Base-by-base conservation (phyloP, 345 rosid genomes). In the Eucalyptus pumila region DNA sequence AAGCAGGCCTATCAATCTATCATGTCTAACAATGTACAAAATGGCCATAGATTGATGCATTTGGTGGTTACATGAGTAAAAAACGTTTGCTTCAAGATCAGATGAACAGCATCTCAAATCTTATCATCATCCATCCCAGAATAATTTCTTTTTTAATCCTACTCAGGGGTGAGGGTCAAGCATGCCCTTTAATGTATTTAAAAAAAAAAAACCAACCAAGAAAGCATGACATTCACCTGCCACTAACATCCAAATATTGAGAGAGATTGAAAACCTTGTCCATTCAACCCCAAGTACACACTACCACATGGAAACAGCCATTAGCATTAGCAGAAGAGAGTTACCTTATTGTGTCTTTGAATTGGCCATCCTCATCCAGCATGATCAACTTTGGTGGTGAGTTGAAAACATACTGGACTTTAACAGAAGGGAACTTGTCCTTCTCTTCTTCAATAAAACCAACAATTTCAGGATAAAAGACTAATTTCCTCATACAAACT, bases 401-500 rank as follows among this genome's bases (percentile, higher is more conserved):
- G 89, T 96, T 98, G 96, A 95, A 98, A 90, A 92, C 90, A 92
- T 95, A 96, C 80, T 97, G 95, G 91, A 94, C 94, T 93, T 94
- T 95, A 32, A 97, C 93, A 11, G 92, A 92, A 24, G 96, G 96
- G 91, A 95, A 98, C 88, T 92, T 92, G 26, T 96, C 97, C 94
- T 95, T 96, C 93, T 97, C 99, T 91, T 97, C 99, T 92, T 98
- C 99, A 88, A 95, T 95, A 88, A 96, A 97, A 87, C 95, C 94
- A 87, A 96, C 98, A 90, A 98, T 94, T 92, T 97, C 99, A 10
- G 99, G 99, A 91, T 94, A 97, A 93, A 96, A 97, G 58, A 95
- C 98, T 92, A 96, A 93, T 93, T 96, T 97, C 91, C 99, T 95
- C 98, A 95, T 95, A 96, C 99, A 97, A 86, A 95, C 98, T 93